These are phyloP conservation scores for Albifimbria verrucaria DNA, from an alignment of 2,329 filamentous ascomycete genomes.

Conservation along the genomic window DNA sequence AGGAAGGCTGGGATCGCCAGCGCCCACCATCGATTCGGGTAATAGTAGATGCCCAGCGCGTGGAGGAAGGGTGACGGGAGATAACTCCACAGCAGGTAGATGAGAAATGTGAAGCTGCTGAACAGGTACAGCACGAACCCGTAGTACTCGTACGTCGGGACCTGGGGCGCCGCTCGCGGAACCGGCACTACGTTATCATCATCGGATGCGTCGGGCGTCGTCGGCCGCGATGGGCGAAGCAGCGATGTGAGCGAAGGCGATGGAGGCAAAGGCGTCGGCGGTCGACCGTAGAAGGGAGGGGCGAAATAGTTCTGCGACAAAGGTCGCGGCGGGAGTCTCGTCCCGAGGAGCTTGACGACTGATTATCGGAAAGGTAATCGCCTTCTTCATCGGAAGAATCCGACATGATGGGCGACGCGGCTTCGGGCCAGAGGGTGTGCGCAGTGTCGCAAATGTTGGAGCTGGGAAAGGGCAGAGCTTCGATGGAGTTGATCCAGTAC, in stretches of 20 bases:
- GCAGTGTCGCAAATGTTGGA: not conserved
- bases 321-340: slow-evolving; percentile 40
- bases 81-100: slow-evolving; percentile 78
- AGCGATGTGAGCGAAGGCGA: slow-evolving; percentile 91
- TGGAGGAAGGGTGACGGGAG: slow-evolving; percentile 89
- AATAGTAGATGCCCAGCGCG: slow-evolving; percentile 92
- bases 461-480: too few species aligned
- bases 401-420: slow-evolving; percentile 26
- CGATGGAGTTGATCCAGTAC: too few species aligned
- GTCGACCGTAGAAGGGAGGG: slow-evolving; percentile 94
- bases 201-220: slow-evolving; percentile 88
- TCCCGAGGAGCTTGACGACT: slow-evolving; percentile 27
- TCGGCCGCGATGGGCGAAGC: slow-evolving; percentile 84
- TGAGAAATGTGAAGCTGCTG: slow-evolving; percentile 74
- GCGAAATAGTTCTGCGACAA: slow-evolving; percentile 55
- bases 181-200: slow-evolving; percentile 83
- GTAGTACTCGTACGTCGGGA: slow-evolving; percentile 99
- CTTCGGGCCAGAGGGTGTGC: too few species aligned
- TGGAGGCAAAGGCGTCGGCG: slow-evolving; percentile 90
- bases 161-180: slow-evolving; percentile 82
- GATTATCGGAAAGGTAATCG: slow-evolving; percentile 32
- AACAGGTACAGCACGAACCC: slow-evolving; percentile 96
- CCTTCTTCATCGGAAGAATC: slow-evolving; percentile 32
- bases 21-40: slow-evolving; percentile 97
- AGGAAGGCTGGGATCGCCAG: slow-evolving; percentile 88